Evolutionary conservation across 345 rosid genomes (phyloP), one percentile per base, ranked within the genome.

Genomic region (Hibiscus trionum): DNA sequence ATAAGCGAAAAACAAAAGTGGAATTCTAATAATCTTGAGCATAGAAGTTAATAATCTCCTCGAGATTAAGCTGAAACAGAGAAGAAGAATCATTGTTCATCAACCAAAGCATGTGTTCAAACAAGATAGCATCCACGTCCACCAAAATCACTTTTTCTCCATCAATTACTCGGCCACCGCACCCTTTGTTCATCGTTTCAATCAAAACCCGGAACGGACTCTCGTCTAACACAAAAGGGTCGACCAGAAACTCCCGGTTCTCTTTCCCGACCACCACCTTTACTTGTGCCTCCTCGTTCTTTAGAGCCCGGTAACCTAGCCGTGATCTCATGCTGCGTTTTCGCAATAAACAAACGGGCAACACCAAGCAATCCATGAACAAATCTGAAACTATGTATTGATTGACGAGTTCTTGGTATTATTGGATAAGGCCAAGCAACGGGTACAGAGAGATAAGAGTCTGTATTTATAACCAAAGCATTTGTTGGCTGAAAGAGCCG

Each of bases 41-140:
- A 77, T 91, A 93, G 74, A 93, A 93, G 59, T 93, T 89, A 62
- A 87, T 86, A 50, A 93, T 86, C 86, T 93, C 96, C 71, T 81
- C 65, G 31, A 93, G 80, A 80, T 93, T 87, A 55, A 93, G 88
- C 84, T 85, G 75, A 66, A 83, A 88, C 73, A 91, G 77, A 73
- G 93, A 86, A 61, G 93, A 84, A 42, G 66, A 81, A 75, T 91
- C 97, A 67, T 89, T 91, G 9, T 81, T 73, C 88, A 89, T 76
- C 76, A 93, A 82, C 97, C 96, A 93, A 67, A 91, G 11, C 93
- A 93, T 89, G 73, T 93, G 98, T 82, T 93, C 98, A 61, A 91
- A 93, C 86, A 93, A 78, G 61, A 93, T 86, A 0, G 96, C 83
- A 77, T 93, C 98, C 11, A 91, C 84, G 55, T 85, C 90, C 33